Evolutionary conservation across 495 filamentous ascomycete species (phyloP), one percentile per base, ranked within the genome.

Genomic region (Cairneyella variabilis): DNA sequence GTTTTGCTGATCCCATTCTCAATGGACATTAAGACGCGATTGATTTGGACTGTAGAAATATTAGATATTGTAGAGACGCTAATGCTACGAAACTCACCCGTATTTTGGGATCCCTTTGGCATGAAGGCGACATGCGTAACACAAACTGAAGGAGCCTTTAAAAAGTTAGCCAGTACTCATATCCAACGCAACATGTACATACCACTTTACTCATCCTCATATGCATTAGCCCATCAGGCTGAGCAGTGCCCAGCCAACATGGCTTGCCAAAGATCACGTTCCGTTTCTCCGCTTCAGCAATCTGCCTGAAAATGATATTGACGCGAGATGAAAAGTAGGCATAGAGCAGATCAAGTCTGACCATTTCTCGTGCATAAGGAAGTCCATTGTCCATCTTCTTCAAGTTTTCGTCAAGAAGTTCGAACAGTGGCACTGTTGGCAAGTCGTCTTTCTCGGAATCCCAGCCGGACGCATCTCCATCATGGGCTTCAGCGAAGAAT

Each of bases 231-330:
- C 48, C 46, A 62, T 69, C 60, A 70, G 61, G 5, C 55, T 57
- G 39, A 1, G 69, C 66, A 16, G 71, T 25, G 42, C 66, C 61
- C 25, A 80, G 48, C 21, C 67, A 61, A 2, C 69, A 65, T 7
- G 58, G 60, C 34, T 69, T 63, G 1, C 79, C 79, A 53, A 83
- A 79, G 14, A 72, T 65, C 5, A 83, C 77, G 45, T 71, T 74
- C 40, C 77, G 64, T 53, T 75, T 76, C 56, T 80, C 71, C 7
- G 77, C 76, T 51, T 78, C 70, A 8, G 78, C 77, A 52, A 83
- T 80, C 18, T 75, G 71, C 21, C 69, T 56, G 32, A 82, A 78
- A 1, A 81, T 65, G 1, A 37, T 44, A 38, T 59, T 66, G 18
- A 75, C 67, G 44, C 71, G 69, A 18, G 40, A 54, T 3, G 61